Percentiles rank a stretch among this genome's conserved stretches.
Evolutionary conservation across 1,284 basidiomycete genomes (phyloP).

Genomic region (Cutaneotrichosporon mucoides): DNA sequence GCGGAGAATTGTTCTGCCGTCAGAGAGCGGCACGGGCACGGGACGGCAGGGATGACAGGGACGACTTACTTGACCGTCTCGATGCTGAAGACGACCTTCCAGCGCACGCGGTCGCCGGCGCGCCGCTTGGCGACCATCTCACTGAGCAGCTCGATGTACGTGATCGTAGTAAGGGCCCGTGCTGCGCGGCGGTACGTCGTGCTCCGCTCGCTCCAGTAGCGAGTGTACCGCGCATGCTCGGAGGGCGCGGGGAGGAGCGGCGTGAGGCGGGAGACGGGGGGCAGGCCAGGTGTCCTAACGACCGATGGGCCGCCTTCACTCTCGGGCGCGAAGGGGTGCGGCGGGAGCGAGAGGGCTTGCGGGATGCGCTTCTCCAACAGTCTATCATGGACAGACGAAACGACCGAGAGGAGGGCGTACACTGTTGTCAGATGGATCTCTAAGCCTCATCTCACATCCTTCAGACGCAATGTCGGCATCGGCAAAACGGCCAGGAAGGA

Average conservation of each 20-base stretch:
- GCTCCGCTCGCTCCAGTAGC: slow-evolving; percentile 70
- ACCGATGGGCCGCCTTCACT: slow-evolving; percentile 6
- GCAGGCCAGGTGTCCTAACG: slow-evolving; percentile 5
- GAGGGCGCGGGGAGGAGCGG: slow-evolving; percentile 38
- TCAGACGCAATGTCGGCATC: slow-evolving; percentile 92
- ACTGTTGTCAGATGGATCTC: slow-evolving; percentile 25
- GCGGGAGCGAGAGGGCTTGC: slow-evolving; percentile 62
- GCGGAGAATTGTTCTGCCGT: slow-evolving; percentile 63
- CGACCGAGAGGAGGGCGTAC: slow-evolving; percentile 42
- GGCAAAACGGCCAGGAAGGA: slow-evolving; percentile 90
- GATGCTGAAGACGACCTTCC: slow-evolving; percentile 67
- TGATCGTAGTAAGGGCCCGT: slow-evolving; percentile 66
- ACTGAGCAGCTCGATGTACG: slow-evolving; percentile 71
- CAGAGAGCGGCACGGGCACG: neutral
- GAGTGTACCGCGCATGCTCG: slow-evolving; percentile 60
- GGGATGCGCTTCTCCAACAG: slow-evolving; percentile 64
- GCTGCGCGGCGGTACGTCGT: slow-evolving; percentile 68
- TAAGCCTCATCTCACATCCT: slow-evolving; percentile 60
- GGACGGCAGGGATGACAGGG: too few relatives aligned
- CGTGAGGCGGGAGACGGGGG: slow-evolving; percentile 15
- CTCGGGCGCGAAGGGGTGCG: slow-evolving; percentile 49
- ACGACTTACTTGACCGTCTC: slow-evolving; percentile 71
- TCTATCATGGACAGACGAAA: slow-evolving; percentile 70
- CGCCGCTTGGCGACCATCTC: slow-evolving; percentile 78
- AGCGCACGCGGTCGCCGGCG: slow-evolving; percentile 56